phyloP scores from a whole-genome alignment of 768 basidiomycete genomes.

The Astraeus odoratus region DNA sequence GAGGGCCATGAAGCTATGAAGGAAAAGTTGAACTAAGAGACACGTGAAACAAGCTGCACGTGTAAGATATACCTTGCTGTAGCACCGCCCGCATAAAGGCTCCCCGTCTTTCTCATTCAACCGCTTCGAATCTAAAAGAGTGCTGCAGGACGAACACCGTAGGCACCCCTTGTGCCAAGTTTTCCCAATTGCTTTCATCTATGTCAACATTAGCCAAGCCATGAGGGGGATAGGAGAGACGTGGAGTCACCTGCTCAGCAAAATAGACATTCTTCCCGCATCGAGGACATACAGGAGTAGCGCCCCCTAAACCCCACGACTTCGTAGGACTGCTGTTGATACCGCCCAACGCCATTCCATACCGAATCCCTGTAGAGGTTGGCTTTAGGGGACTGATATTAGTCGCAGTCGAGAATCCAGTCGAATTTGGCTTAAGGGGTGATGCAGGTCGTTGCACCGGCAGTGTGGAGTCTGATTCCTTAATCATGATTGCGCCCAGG shows the following conservation, averaged over 20 bases:
- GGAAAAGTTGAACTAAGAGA: neutral
- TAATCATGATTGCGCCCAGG: conserved; percentile 4
- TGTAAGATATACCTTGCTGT: conserved; percentile 46
- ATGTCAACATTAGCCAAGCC: neutral
- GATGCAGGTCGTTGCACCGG: conserved; percentile 17
- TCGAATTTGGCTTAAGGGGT: conserved; percentile 19
- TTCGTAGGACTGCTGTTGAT: conserved; percentile 35
- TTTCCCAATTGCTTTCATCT: conserved; percentile 79
- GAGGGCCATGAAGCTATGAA: conserved; percentile 62
- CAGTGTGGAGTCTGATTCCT: conserved; percentile 1
- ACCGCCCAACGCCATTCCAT: conserved; percentile 49
- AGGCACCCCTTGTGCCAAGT: conserved; percentile 75
- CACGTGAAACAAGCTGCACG: neutral
- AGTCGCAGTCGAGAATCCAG: conserved; percentile 8
- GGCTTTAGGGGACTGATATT: conserved; percentile 29
- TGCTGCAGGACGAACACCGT: conserved; percentile 67
- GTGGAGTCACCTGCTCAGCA: conserved; percentile 59
- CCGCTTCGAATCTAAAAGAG: conserved; percentile 61
- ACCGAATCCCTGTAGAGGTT: conserved; percentile 57
- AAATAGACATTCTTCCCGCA: conserved; percentile 79
- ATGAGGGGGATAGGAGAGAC: neutral
- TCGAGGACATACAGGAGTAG: conserved; percentile 55
- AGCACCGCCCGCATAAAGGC: conserved; percentile 66
- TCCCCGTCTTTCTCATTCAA: conserved; percentile 72
- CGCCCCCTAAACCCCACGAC: conserved; percentile 46